phyloP scores from a whole-genome alignment of 2,329 filamentous ascomycete species.

The Simplicillium aogashimaense region DNA sequence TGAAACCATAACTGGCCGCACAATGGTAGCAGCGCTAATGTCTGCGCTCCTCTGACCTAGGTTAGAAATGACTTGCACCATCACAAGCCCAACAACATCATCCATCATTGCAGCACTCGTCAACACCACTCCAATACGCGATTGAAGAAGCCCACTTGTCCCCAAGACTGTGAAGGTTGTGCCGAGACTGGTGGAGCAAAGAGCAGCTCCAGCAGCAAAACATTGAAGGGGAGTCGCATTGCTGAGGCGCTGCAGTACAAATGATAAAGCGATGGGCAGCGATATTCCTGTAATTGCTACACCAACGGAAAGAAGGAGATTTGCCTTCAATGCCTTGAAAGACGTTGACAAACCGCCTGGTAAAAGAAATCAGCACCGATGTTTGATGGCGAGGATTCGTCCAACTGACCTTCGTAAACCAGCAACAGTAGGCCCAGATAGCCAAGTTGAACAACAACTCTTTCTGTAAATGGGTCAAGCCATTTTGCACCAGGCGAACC shows the following conservation, averaged over 20 bases:
- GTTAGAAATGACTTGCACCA: conserved; percentile 66
- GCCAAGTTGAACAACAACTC: conserved; percentile 52
- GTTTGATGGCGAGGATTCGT: too few relatives aligned
- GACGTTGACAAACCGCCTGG: conserved; percentile 10
- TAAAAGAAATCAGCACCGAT: background rate
- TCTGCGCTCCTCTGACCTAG: conserved; percentile 29
- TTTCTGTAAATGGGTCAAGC: conserved; percentile 41
- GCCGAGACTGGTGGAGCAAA: conserved; percentile 66
- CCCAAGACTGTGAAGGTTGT: conserved; percentile 52
- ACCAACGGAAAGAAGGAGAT: conserved; percentile 45
- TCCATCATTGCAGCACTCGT: conserved; percentile 72
- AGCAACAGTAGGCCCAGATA: conserved; percentile 65
- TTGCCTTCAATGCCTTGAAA: conserved; percentile 37
- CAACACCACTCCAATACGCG: conserved; percentile 50
- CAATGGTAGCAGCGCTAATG: conserved; percentile 22
- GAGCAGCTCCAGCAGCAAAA: conserved; percentile 63
- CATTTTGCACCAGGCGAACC: conserved; percentile 55
- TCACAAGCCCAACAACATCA: conserved; percentile 66
- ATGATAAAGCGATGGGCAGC: conserved; percentile 56
- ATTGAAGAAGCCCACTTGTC: conserved; percentile 29
- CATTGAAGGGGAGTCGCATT: conserved; percentile 46
- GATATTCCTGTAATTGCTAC: conserved; percentile 59
- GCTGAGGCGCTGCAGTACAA: conserved; percentile 40
- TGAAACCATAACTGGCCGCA: conserved; percentile 36
- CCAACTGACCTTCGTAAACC: conserved; percentile 52